Base-by-base conservation (phyloP, 2,329 filamentous ascomycete genomes). In the Periconia digitata region DNA sequence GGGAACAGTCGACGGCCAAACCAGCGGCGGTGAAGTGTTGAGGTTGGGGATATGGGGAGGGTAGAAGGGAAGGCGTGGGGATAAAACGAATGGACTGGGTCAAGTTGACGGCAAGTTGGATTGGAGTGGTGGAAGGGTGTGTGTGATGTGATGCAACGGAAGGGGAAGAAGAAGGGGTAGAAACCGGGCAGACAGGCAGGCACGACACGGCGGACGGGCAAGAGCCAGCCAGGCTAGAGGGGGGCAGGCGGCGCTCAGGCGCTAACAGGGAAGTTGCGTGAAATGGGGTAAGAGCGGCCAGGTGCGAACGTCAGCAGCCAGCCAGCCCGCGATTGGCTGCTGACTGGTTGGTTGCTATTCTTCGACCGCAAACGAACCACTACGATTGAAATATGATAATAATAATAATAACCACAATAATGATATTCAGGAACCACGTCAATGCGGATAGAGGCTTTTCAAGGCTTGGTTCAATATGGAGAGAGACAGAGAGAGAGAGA, bases 1-100 rank as follows among this genome's bases (percentile, higher is more conserved):
- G 48, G 36, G 52, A 47, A 45, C 43, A 46, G 50, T 50, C 56
- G 55, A 60, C 64, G 66, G 61, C 66, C 66, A 68, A 59, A 64
- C 67, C 67, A 69, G 67, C 64, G 64, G 66, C 62, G 56, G 18
- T 3, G 6, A 24, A 8, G 38, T 24, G 38, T 3, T 17, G 38
- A 18, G 34, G 34, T 36, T 18, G 34, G n/a, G 34, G n/a, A 36
- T 7, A n/a, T 18, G n/a, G 34, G 34, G 34, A 6, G n/a, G n/a
- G 17, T 18, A 16, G 34, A 15, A 36, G n/a, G 34, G 17, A 8
- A 18, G 17, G 10, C 6, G 36, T 38, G 34, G 34, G n/a, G 34
- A 17, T 16, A 21, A 22, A 39, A 39, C 37, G 37, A 39, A 20
- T 39, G 37, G 37, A n/a, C n/a, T 20, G 22, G 37, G 37, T 39